These are phyloP conservation scores for Diaporthe citrichinensis DNA, from an alignment of 2,329 filamentous ascomycete species.

Conservation along the genomic window DNA sequence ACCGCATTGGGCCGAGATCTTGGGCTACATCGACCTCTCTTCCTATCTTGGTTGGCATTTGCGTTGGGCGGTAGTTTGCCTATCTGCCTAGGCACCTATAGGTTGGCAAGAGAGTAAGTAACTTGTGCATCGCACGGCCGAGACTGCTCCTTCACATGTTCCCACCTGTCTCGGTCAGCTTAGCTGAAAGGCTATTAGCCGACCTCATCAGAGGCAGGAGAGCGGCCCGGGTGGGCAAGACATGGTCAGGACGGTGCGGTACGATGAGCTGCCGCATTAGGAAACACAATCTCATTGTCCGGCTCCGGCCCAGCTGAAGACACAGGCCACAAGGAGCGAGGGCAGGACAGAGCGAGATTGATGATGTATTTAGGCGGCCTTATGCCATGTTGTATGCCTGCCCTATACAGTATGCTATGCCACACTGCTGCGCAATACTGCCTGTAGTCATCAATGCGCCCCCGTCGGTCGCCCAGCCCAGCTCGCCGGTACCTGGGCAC, in stretches of 20 bases:
- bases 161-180: neutral
- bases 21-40: constrained; percentile 19
- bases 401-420: neutral
- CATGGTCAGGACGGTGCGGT: neutral
- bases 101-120: neutral
- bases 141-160: constrained; percentile 14
- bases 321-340: neutral
- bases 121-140: neutral
- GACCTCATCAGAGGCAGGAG: neutral
- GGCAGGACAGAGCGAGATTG: constrained; percentile 10
- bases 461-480: neutral
- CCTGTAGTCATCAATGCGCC: neutral
- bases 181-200: neutral
- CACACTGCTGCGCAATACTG: neutral
- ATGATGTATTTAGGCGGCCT: constrained; percentile 1
- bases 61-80: neutral
- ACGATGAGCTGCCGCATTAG: constrained; percentile 14
- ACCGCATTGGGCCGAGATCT: constrained; percentile 3
- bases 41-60: constrained; percentile 17
- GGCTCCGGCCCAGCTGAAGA: constrained; percentile 20
- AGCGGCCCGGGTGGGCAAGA: neutral
- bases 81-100: neutral
- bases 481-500: neutral
- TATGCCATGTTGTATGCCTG: constrained; percentile 21
- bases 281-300: constrained; percentile 36